Evolutionary conservation across 495 filamentous ascomycete species (phyloP), one percentile per base, ranked within the genome.

Genomic region (Aspergillus conjunctus): DNA sequence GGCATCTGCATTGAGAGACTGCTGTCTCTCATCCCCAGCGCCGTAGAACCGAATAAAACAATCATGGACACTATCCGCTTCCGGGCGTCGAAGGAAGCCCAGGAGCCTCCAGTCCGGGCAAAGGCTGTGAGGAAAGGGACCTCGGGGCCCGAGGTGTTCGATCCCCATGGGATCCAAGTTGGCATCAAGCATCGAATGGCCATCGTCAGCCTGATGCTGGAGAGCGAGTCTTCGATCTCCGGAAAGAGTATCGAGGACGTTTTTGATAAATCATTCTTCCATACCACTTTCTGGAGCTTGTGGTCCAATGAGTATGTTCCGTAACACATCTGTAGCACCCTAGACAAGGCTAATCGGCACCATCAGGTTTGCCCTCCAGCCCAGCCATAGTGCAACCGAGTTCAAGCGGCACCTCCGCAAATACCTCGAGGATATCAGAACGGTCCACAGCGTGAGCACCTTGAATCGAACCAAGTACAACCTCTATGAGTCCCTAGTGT

Each of bases 271-370:
- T 58, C 39, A 2, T 78, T 78, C 56, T 77, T 78, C 66, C 31
- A 66, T 30, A 71, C 70, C 1, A 71, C 66, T 14, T 78, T 77
- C 56, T 78, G 75, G 75, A 71, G 58, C 30, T 61, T 74, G 59
- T 75, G 70, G 72, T 69, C 69, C 9, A 73, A 71, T 10, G 72
- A 66, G 70, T 73, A 59, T 55, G 60, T 37, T 50, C 22, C 50
- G 0, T 31, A 12, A 7, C 48, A 31, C 12, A 3, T 10, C 43
- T 49, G 10, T 33, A 21, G 21, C 9, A 34, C 12, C 7, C 21
- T 7, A 12, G 10, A 8, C 12, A 20, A 4, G 0, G 10, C 53
- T 50, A 31, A 15, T 21, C 10, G 15, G 17, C 22, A 55, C 30
- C 15, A 15, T 10, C 46, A 70, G 65, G 17, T 72, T 73, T 56